These are phyloP conservation scores for Nectriaceae sp. DNA, from an alignment of 2,329 filamentous ascomycete species.

Conservation along the genomic window DNA sequence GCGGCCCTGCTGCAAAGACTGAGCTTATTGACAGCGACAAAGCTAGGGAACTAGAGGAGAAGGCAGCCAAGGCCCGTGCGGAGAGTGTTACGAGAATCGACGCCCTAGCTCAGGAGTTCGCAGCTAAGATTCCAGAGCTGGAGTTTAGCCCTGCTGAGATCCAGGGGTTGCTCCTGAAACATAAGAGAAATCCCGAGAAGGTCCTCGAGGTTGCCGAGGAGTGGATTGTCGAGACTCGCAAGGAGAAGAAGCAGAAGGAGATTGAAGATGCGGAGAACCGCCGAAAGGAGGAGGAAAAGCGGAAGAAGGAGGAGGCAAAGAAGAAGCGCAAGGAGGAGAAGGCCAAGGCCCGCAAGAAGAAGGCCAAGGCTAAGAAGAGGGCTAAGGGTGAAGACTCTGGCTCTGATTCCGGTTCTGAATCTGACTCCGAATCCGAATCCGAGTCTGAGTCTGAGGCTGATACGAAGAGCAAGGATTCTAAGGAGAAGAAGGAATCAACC, in stretches of 20 bases:
- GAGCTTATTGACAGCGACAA: constrained; percentile 19
- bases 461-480: constrained; percentile 19
- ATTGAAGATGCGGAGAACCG: constrained; percentile 44
- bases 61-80: constrained; percentile 33
- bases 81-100: constrained; percentile 44
- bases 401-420: constrained; percentile 19
- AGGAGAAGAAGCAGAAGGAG: constrained; percentile 50
- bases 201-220: constrained; percentile 49
- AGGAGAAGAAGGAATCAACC: constrained; percentile 9
- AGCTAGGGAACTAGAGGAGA: constrained; percentile 31
- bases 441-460: constrained; percentile 19
- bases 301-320: constrained; percentile 35
- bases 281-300: constrained; percentile 39
- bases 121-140: constrained; percentile 50
- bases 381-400: constrained; percentile 1
- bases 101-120: constrained; percentile 50
- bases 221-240: constrained; percentile 53
- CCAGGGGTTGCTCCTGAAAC: constrained; percentile 58
- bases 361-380: constrained; percentile 24
- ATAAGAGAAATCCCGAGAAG: constrained; percentile 53
- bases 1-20: constrained; percentile 11
- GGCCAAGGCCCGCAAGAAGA: constrained; percentile 30
- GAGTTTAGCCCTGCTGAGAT: constrained; percentile 64
- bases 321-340: constrained; percentile 33
- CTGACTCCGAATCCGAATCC: constrained; percentile 24